Evolutionary conservation across 257 asterid genomes (phyloP).

Genomic region (Osmanthus fragrans): DNA sequence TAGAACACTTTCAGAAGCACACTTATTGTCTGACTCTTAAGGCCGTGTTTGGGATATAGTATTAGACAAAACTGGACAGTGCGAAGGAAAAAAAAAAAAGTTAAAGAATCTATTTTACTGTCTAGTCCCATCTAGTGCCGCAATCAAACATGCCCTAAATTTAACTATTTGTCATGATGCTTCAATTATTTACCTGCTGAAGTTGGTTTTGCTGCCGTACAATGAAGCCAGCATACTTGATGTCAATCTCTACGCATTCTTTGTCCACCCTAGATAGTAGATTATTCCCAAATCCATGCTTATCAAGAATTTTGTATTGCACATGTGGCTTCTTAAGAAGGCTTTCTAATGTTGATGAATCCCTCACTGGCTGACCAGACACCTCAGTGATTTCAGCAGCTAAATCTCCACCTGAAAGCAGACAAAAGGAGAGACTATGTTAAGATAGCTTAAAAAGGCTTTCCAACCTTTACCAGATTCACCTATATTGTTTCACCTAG

Average conservation of each 20-base stretch:
- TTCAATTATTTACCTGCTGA: constrained; percentile 60
- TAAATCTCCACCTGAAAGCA: constrained; percentile 69
- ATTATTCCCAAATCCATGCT: constrained; percentile 87
- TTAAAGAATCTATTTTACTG: neutral
- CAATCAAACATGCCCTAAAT: neutral
- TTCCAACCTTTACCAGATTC: neutral
- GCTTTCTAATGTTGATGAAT: constrained; percentile 78
- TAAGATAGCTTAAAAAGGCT: neutral
- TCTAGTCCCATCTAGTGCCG: neutral
- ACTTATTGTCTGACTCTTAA: neutral
- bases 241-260: constrained; percentile 90
- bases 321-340: constrained; percentile 96
- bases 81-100: neutral
- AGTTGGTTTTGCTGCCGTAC: constrained; percentile 87
- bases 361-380: constrained; percentile 86
- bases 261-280: constrained; percentile 71
- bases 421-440: neutral
- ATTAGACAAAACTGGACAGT: neutral
- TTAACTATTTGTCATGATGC: constrained; percentile 9
- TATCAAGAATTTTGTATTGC: constrained; percentile 71
- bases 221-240: constrained; percentile 94
- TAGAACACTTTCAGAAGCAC: neutral
- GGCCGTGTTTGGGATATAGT: neutral
- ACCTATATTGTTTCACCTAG: neutral
- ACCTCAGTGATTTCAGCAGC: constrained; percentile 68